Percentiles rank a stretch among this genome's conserved stretches.
Evolutionary conservation across 2,329 filamentous ascomycete species (phyloP).

Genomic region (Fusarium sp.): DNA sequence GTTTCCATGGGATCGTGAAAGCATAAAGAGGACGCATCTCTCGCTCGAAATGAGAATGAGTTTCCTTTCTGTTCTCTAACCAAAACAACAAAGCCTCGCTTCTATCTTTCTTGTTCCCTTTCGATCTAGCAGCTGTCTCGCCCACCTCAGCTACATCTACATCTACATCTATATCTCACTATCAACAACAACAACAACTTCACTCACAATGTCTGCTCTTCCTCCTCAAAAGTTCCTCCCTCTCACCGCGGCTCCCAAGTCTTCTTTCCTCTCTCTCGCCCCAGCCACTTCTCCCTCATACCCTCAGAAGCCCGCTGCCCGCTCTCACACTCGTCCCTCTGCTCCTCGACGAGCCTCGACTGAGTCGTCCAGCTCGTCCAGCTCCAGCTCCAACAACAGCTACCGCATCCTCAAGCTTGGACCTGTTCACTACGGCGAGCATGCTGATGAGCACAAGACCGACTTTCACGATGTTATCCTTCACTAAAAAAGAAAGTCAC

Average conservation of each 20-base stretch:
- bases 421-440: constrained; percentile 71
- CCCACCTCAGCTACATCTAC: constrained; percentile 39
- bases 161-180: not conserved
- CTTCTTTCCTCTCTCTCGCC: constrained; percentile 65
- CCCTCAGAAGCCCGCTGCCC: constrained; percentile 54
- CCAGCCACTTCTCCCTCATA: constrained; percentile 66
- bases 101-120: not conserved
- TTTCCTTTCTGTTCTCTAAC: constrained; percentile 19
- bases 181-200: not conserved
- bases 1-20: constrained; percentile 11
- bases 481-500: constrained; percentile 44
- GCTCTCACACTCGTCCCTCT: constrained; percentile 38
- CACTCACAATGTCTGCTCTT: constrained; percentile 37
- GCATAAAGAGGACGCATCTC: constrained; percentile 44
- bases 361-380: constrained; percentile 43
- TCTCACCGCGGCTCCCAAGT: constrained; percentile 38
- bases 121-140: constrained; percentile 36
- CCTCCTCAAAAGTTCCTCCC: constrained; percentile 42
- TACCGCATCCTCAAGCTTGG: constrained; percentile 70
- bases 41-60: constrained; percentile 22
- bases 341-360: constrained; percentile 60
- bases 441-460: constrained; percentile 63
- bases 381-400: constrained; percentile 48
- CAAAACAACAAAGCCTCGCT: constrained; percentile 29
- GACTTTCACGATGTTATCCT: constrained; percentile 63